phyloP scores from a whole-genome alignment of 164 flowering plant genomes.

The Berberis vulgaris region DNA sequence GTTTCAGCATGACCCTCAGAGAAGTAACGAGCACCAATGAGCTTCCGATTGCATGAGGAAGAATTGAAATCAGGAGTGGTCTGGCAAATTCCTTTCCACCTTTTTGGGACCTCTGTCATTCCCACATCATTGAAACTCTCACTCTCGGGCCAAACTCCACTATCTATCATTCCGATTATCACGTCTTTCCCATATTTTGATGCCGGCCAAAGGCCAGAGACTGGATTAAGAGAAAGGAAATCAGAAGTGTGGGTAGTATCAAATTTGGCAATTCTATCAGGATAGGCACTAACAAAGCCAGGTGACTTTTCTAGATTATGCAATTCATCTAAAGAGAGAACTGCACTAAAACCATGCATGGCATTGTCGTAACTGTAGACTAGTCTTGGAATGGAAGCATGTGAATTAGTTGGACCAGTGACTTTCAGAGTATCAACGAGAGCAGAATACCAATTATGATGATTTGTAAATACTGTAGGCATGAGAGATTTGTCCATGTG shows the following conservation, averaged over 20 bases:
- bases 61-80: slow-evolving; percentile 13
- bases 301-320: slow-evolving; percentile 14
- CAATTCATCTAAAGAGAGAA: slow-evolving; percentile 17
- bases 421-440: not conserved
- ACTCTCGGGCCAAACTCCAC: slow-evolving; percentile 20
- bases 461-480: not conserved
- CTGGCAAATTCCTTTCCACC: slow-evolving; percentile 27
- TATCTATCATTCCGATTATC: slow-evolving; percentile 22
- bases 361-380: slow-evolving; percentile 21
- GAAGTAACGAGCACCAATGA: slow-evolving; percentile 35
- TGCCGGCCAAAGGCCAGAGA: slow-evolving; percentile 16
- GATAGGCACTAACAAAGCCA: slow-evolving; percentile 12
- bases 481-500: slow-evolving; percentile 4
- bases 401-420: not conserved
- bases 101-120: slow-evolving; percentile 12
- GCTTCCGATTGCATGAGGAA: slow-evolving; percentile 29
- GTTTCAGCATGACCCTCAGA: slow-evolving; percentile 8
- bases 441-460: slow-evolving; percentile 1
- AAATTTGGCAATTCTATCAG: slow-evolving; percentile 9
- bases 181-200: slow-evolving; percentile 19
- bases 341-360: slow-evolving; percentile 23
- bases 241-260: slow-evolving; percentile 19
- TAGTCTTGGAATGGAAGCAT: slow-evolving; percentile 1
- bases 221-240: slow-evolving; percentile 13
- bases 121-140: slow-evolving; percentile 15